A percentile compares a stretch with the other conserved stretches of the same genome.
These are phyloP conservation scores for Wickerhamiella allomyrinae DNA, from an alignment of 805 yeast genomes.

Conservation along the genomic window DNA sequence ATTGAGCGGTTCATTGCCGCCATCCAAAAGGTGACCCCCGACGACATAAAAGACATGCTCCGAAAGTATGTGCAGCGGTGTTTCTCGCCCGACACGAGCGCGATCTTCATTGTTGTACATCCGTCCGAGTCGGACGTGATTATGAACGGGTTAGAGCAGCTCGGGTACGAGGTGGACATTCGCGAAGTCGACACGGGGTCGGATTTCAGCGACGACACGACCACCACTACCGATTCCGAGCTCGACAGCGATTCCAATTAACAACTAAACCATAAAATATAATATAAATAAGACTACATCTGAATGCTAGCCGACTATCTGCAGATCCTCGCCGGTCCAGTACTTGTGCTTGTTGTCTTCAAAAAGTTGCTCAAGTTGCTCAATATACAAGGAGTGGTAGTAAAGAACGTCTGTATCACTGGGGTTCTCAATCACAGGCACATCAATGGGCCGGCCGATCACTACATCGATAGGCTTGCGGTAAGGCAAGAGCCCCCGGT, in stretches of 20 bases:
- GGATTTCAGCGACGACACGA: neutral
- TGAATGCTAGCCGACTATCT: slow-evolving; percentile 10
- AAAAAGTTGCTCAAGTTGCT: slow-evolving; percentile 47
- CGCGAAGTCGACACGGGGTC: slow-evolving; percentile 28
- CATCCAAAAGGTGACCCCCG: slow-evolving; percentile 36
- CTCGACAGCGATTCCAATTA: neutral
- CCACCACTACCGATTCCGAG: neutral
- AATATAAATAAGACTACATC: neutral
- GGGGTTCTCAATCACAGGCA: slow-evolving; percentile 15
- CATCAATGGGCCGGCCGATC: slow-evolving; percentile 29
- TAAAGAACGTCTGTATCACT: slow-evolving; percentile 18
- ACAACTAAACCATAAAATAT: neutral
- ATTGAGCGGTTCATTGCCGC: slow-evolving; percentile 37
- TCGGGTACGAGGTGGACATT: slow-evolving; percentile 47
- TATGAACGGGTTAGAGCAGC: slow-evolving; percentile 31
- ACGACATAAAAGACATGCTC: slow-evolving; percentile 34
- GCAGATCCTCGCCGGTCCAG: slow-evolving; percentile 12
- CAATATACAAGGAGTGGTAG: slow-evolving; percentile 58
- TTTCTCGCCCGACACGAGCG: slow-evolving; percentile 42
- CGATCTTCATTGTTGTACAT: slow-evolving; percentile 60
- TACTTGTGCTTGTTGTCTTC: slow-evolving; percentile 41
- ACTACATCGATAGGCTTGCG: slow-evolving; percentile 64
- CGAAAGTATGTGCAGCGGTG: slow-evolving; percentile 48
- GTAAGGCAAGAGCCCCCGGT: slow-evolving; percentile 80
- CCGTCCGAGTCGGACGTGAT: slow-evolving; percentile 43